Evolutionary conservation across 2,329 filamentous ascomycete genomes (phyloP), one percentile per base, ranked within the genome.

Genomic region (Alternaria burnsii): DNA sequence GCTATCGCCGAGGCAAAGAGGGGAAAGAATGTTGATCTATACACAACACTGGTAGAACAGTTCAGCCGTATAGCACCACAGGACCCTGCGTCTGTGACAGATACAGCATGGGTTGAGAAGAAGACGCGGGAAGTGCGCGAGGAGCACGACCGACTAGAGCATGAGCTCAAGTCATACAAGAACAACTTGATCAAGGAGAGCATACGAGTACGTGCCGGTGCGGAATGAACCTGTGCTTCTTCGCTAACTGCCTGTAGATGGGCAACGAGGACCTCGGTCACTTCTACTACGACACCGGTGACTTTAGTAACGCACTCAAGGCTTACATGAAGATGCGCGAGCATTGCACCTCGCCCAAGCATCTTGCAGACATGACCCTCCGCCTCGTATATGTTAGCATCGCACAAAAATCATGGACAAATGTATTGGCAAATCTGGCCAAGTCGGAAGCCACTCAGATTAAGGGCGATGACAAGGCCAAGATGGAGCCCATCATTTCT

Each of bases 171-270:
- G 78, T 90, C 90, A 1, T 98, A 98, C 79, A 97, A 95, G 80
- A 97, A 97, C 76, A 99, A 98, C 72, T 82, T 98, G 43, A 93
- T 99, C 71, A 97, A 97, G 77, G 95, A 99, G 81, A 97, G 93
- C 81, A 97, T 98, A 72, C 82, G 94, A 69, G 93, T 96, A 83
- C 73, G 71, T 63, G 9, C n/a, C 10, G 16, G 24, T 41, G 14
- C 3, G 46, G 62, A 55, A 9, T 18, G 4, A 7, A 38, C 5
- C 1, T 11, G 3, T 6, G 2, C 1, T 0, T 11, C 6, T 24
- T 43, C 12, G 46, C 61, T 70, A 20, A 68, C 52, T 34, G 14
- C n/a, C 1, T 40, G 18, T 69, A 97, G 92, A 97, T 98, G 89
- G 94, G 93, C 44, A 91, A 97, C 71, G 93, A 97, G 78, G 95